Percentiles rank a stretch among this genome's conserved stretches.
phyloP scores from a whole-genome alignment of 1,284 basidiomycete species.

The Pseudozyma thailandica region DNA sequence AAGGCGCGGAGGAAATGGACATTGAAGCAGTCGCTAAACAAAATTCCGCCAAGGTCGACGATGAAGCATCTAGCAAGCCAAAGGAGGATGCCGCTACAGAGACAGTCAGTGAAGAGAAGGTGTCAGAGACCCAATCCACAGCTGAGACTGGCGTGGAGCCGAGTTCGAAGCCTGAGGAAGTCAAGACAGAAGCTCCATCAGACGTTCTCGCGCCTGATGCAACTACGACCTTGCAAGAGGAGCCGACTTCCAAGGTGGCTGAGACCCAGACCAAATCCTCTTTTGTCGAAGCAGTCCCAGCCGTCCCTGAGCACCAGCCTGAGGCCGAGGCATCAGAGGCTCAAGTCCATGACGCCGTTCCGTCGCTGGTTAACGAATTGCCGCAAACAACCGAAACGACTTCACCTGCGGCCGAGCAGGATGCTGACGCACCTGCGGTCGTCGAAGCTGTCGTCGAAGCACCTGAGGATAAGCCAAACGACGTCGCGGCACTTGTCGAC shows the following conservation, averaged over 20 bases:
- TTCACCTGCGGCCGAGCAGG: background rate
- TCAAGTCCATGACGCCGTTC: background rate
- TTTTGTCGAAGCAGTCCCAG: background rate
- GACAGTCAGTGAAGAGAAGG: too few relatives aligned
- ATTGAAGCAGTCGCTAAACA: too few relatives aligned
- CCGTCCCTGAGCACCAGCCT: background rate
- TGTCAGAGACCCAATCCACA: too few relatives aligned
- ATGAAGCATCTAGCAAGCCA: too few relatives aligned
- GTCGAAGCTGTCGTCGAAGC: too few relatives aligned
- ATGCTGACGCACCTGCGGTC: too few relatives aligned
- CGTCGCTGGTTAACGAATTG: background rate
- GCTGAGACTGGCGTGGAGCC: background rate
- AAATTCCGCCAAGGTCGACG: too few relatives aligned
- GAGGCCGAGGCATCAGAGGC: background rate
- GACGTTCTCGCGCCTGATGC: background rate
- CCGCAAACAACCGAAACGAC: background rate
- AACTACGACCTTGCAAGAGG: background rate
- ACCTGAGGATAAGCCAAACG: background rate
- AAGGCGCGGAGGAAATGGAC: too few relatives aligned
- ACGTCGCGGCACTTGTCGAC: background rate
- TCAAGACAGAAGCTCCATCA: background rate
- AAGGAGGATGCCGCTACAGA: too few relatives aligned
- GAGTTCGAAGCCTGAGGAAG: background rate
- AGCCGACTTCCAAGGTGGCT: background rate
- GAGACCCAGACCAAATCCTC: background rate